A percentile compares a stretch with the other conserved stretches of the same genome.
These are phyloP conservation scores for Rhodotorula sp. DNA, from an alignment of 1,284 basidiomycete genomes.

Conservation along the genomic window DNA sequence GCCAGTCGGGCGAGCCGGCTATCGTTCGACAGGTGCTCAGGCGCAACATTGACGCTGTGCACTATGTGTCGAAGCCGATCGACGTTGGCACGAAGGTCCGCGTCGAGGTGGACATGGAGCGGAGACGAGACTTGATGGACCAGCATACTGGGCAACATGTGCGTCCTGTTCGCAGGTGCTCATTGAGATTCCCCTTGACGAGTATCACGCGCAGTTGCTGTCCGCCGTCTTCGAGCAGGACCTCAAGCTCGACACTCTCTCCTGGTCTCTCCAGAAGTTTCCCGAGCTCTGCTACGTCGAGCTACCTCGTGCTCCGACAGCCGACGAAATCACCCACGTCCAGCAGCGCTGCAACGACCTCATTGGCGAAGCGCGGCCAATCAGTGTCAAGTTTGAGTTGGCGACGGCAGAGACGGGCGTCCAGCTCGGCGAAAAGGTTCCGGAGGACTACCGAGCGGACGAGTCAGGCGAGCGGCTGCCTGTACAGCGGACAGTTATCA, in stretches of 20 bases:
- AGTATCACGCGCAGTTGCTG: slow-evolving; percentile 68
- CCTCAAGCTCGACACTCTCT: slow-evolving; percentile 70
- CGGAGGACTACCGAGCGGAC: slow-evolving; percentile 63
- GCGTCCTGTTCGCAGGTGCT: not conserved
- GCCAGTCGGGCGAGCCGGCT: not conserved
- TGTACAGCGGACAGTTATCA: slow-evolving; percentile 75
- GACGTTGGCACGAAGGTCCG: slow-evolving; percentile 58
- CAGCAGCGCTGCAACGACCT: slow-evolving; percentile 67
- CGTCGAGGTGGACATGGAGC: slow-evolving; percentile 63
- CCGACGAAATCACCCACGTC: slow-evolving; percentile 62
- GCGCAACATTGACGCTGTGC: slow-evolving; percentile 70
- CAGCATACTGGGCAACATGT: slow-evolving; percentile 43
- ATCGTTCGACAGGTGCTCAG: slow-evolving; percentile 66
- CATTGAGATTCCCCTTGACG: slow-evolving; percentile 55
- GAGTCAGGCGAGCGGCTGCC: slow-evolving; percentile 47
- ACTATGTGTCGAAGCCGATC: slow-evolving; percentile 63
- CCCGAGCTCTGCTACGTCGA: slow-evolving; percentile 75
- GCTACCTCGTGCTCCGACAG: slow-evolving; percentile 65
- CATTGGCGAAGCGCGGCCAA: slow-evolving; percentile 47
- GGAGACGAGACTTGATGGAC: slow-evolving; percentile 60
- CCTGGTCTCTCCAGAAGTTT: slow-evolving; percentile 59
- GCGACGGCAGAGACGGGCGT: slow-evolving; percentile 53
- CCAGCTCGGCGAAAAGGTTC: slow-evolving; percentile 54
- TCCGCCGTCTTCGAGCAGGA: slow-evolving; percentile 73
- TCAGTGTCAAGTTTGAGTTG: slow-evolving; percentile 67